Percentiles rank a stretch among this genome's conserved stretches.
Conservation (phyloP, 257 asterid species). For the Lithospermum erythrorhizon region DNA sequence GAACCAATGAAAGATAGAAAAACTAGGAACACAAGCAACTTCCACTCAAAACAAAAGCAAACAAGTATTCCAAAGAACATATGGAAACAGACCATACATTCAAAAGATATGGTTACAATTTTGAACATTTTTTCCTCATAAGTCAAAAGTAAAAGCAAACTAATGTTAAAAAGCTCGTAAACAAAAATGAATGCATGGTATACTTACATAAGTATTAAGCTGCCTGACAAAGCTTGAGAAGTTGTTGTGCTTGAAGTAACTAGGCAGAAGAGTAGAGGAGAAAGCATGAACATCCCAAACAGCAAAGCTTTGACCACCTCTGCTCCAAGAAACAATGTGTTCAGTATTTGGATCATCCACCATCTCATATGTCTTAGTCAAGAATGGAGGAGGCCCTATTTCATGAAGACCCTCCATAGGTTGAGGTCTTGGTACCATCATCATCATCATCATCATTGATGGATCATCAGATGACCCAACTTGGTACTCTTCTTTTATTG, state of each 20-base stretch:
- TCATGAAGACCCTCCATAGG: slow-evolving; percentile 81
- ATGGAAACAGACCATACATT: too few relatives aligned
- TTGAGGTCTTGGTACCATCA: slow-evolving; percentile 25
- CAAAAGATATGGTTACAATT: too few relatives aligned
- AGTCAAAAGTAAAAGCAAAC: too few relatives aligned
- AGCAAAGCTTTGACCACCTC: slow-evolving; percentile 62
- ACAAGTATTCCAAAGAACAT: neutral
- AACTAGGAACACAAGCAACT: neutral
- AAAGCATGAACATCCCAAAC: slow-evolving; percentile 84
- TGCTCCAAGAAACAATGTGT: slow-evolving; percentile 62
- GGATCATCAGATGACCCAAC: slow-evolving; percentile 9
- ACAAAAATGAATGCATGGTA: neutral
- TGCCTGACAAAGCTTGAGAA: slow-evolving; percentile 89
- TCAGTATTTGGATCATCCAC: slow-evolving; percentile 52
- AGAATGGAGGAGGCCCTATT: slow-evolving; percentile 75
- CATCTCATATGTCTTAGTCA: slow-evolving; percentile 78
- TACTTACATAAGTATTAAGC: slow-evolving; percentile 81
- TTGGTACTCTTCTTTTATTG: slow-evolving; percentile 42
- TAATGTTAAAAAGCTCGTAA: neutral
- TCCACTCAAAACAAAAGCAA: neutral
- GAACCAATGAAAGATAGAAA: neutral
- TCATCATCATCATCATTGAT: slow-evolving; percentile 2
- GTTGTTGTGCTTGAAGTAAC: slow-evolving; percentile 63
- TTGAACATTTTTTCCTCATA: too few relatives aligned
- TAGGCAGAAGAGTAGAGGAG: slow-evolving; percentile 41